Evolutionary conservation across 345 rosid species (phyloP), one percentile per base, ranked within the genome.

Genomic region (Hibiscus syriacus): DNA sequence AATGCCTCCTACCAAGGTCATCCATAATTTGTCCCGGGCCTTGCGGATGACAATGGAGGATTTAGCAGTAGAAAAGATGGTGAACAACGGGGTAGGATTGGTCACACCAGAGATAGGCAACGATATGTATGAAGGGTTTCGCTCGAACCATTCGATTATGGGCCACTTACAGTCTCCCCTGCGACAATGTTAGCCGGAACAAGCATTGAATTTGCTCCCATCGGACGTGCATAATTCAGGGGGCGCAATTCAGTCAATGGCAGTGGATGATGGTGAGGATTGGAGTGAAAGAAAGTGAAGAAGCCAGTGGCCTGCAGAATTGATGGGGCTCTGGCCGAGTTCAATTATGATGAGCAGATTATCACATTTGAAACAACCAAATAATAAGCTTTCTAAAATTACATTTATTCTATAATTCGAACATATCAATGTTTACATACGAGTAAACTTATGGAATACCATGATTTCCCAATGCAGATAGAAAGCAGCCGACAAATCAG

Each of bases 191-290:
- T 72, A 20, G 27, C 63, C 0, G 34, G 39, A 53, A 72, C 13
- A 22, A 45, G 73, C 0, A 79, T 81, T 43, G 82, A 76, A 48
- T 90, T 92, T 56, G 94, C 98, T 3, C 96, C 96, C 0, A 79
- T 90, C 8, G 97, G 98, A 90, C 81, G 90, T 92, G 98, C 93
- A 90, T 36, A 92, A 92, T 82, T 66, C 79, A 0, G 92, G 98
- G 2, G 98, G 97, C 3, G 94, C 96, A 2, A 75, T 88, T 48
- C 86, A 71, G 54, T 83, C 89, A 5, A 2, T 83, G 79, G 60
- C 36, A 12, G 76, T 80, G 32, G 54, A 68, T 22, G 81, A 72
- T 73, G 19, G 89, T 78, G 11, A 65, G 68, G 64, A 69, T 85
- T 5, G 84, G 84, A 53, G 81, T 88, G 12, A 83, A 73, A 72